Evolutionary conservation across 176 grass and related monocot species (phyloP).

Genomic region (Oryza rufipogon): DNA sequence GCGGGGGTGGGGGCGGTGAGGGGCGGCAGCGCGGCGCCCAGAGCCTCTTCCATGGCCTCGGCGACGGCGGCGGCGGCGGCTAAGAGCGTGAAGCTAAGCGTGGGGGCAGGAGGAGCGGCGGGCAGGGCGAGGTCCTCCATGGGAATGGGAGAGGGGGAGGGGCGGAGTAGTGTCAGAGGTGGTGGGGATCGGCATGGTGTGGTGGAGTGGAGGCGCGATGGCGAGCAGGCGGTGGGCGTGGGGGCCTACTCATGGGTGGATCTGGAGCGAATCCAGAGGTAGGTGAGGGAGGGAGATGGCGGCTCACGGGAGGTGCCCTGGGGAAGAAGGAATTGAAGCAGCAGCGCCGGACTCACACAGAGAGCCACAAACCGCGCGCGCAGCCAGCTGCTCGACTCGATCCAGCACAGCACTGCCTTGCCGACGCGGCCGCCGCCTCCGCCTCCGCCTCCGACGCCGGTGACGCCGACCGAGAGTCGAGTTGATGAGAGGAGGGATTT

Average conservation of each 20-base stretch:
- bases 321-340: neutral
- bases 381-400: too few relatives aligned
- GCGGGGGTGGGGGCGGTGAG: neutral
- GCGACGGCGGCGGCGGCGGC: neutral
- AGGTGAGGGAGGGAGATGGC: slow-evolving; percentile 39
- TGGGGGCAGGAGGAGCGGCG: neutral
- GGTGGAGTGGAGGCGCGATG: neutral
- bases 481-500: neutral
- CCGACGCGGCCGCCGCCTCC: too few relatives aligned
- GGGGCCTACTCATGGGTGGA: slow-evolving; percentile 20
- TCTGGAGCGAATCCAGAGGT: slow-evolving; percentile 39
- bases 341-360: neutral
- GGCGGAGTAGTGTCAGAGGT: neutral
- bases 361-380: neutral
- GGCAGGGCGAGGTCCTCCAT: slow-evolving; percentile 17
- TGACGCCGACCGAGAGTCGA: neutral
- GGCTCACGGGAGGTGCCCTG: slow-evolving; percentile 46
- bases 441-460: too few relatives aligned
- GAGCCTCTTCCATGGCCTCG: slow-evolving; percentile 37
- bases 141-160: too few relatives aligned
- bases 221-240: neutral
- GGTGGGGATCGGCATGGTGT: neutral
- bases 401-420: neutral
- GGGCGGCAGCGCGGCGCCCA: slow-evolving; percentile 20
- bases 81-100: slow-evolving; percentile 34